Evolutionary conservation across 139 green algal species (phyloP).

Genomic region (Medakamo hakoo): DNA sequence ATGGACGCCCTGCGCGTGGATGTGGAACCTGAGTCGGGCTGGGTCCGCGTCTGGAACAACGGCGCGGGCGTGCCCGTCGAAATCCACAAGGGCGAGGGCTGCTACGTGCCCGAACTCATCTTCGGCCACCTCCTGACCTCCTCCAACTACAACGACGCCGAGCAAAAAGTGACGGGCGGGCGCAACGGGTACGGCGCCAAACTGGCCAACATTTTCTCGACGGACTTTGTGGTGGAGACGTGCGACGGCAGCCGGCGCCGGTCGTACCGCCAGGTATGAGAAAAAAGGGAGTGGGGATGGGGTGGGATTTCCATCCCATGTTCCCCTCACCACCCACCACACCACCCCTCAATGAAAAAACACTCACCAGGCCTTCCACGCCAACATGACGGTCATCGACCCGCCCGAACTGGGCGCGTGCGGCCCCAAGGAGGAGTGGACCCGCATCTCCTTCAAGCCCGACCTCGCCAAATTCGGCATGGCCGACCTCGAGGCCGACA

Average conservation of each 20-base stretch:
- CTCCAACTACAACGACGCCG: constrained; percentile 96
- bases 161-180: constrained; percentile 97
- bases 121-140: constrained; percentile 96
- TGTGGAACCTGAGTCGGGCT: constrained; percentile 52
- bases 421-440: constrained; percentile 92
- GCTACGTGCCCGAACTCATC: constrained; percentile 97
- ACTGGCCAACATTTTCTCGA: constrained; percentile 99
- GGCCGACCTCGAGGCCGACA: constrained; percentile 32
- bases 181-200: constrained; percentile 98
- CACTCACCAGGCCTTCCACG: constrained; percentile 29
- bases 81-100: constrained; percentile 78
- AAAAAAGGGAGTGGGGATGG: background rate
- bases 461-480: constrained; percentile 95
- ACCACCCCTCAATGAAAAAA: background rate
- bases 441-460: constrained; percentile 86
- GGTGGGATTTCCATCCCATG: background rate
- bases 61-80: constrained; percentile 90
- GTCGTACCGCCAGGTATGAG: constrained; percentile 65
- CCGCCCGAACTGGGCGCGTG: constrained; percentile 65
- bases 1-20: constrained; percentile 84
- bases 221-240: constrained; percentile 91
- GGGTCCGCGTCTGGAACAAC: constrained; percentile 87
- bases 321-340: background rate
- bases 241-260: constrained; percentile 64
- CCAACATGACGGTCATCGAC: constrained; percentile 64